Base-by-base conservation (phyloP, 345 rosid genomes). In the Raphanus sativus region DNA sequence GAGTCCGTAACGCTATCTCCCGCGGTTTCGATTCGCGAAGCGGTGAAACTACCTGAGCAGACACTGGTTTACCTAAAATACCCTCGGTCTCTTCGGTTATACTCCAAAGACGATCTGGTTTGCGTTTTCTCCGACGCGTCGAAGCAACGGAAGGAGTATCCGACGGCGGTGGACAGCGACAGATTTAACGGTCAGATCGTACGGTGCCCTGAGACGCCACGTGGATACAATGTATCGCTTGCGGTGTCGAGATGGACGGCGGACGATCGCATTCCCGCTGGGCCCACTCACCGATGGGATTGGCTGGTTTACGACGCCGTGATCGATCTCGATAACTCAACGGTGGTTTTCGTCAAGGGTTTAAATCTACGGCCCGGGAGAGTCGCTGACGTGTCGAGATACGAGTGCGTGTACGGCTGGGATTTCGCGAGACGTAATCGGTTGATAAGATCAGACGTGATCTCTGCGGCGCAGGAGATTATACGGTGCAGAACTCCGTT, bases 361-460 rank as follows among this genome's bases (percentile, higher is more conserved):
- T 81, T 94, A 6, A 88, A 87, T 86, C 86, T 94, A 80, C 90
- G 92, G 80, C 81, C 89, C 0, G 89, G 79, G 32, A 90, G 75
- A 81, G 68, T 84, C 28, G 83, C 87, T 11, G 73, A 87, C 11
- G 76, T 85, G 4, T 86, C 93, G 2, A 87, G 83, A 66, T 94
- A 85, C 16, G 96, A 94, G 84, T 94, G 97, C 70, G 85, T 94
- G 78, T 94, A 85, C 84, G 98, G 97, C 36, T 90, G 93, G 96
- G 89, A 94, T 86, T 87, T 91, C 13, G 65, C 68, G 70, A 86
- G 29, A 10, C 82, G 80, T 1, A 85, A 80, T 69, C 84, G 83
- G 55, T 4, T 87, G 36, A 55, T 91, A 6, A 75, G 93, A 84
- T 81, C 89, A 2, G 70, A 83, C 5, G 89, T 86, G 12, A 26